Conservation (phyloP, 345 rosid species). For the Ceriops decandra region DNA sequence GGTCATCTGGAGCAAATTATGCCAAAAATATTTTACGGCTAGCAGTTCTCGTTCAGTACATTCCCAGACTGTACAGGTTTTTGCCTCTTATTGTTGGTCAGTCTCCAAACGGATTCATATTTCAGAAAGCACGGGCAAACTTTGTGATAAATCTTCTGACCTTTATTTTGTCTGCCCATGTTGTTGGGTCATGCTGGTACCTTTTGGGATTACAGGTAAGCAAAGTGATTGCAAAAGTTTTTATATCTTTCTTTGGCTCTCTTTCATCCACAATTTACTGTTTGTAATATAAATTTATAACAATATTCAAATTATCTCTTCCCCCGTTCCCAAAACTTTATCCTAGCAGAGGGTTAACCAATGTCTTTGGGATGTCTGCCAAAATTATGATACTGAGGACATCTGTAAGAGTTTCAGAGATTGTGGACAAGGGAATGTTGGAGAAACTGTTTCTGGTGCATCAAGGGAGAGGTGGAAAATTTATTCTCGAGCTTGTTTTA, state of each 20-base stretch:
- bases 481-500: constrained; percentile 51
- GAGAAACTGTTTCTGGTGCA: rapidly evolving
- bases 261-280: background rate
- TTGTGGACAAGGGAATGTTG: constrained; percentile 41
- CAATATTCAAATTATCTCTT: background rate
- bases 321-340: background rate
- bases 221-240: background rate
- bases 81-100: constrained; percentile 71
- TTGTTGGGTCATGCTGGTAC: constrained; percentile 85
- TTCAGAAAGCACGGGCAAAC: constrained; percentile 89
- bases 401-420: constrained; percentile 49
- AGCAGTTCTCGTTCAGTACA: constrained; percentile 63
- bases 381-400: background rate
- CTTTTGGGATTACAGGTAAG: constrained; percentile 80
- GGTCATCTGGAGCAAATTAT: constrained; percentile 52
- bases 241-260: constrained; percentile 3
- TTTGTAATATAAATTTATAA: background rate
- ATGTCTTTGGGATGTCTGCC: constrained; percentile 74
- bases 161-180: constrained; percentile 67
- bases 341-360: constrained; percentile 75
- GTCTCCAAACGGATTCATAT: constrained; percentile 65
- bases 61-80: constrained; percentile 69
- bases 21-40: constrained; percentile 61
- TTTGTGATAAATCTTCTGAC: constrained; percentile 79
- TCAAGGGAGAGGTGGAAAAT: constrained; percentile 29